Percentiles rank a stretch among this genome's conserved stretches.
Evolutionary conservation across 129 eudicot genomes (phyloP).

Genomic region (sunflower (Helianthus annuus)): DNA sequence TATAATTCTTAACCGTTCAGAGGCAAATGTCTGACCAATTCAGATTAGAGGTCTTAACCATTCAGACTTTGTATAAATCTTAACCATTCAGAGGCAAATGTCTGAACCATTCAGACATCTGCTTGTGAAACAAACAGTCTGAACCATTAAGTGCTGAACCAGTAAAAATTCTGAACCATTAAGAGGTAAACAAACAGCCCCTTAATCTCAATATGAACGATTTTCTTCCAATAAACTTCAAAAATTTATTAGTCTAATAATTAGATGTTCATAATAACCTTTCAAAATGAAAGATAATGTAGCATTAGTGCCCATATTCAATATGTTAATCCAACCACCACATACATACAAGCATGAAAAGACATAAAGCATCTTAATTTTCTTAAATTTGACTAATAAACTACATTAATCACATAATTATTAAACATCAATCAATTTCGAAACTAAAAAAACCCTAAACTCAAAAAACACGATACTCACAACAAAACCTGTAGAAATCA

Average conservation of each 20-base stretch:
- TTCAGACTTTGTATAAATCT: too few relatives aligned
- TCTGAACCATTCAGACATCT: too few relatives aligned
- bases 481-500: not conserved
- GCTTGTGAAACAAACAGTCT: too few relatives aligned
- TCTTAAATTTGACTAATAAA: not conserved
- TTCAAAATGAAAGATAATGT: not conserved
- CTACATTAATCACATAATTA: conserved; percentile 5
- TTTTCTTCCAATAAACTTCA: not conserved
- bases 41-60: too few relatives aligned
- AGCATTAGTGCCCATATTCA: conserved; percentile 1
- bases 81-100: too few relatives aligned
- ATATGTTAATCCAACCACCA: not conserved
- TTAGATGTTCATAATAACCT: not conserved
- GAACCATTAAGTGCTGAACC: too few relatives aligned
- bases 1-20: too few relatives aligned
- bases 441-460: conserved; percentile 18
- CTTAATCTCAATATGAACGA: not conserved
- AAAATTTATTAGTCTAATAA: not conserved
- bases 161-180: too few relatives aligned
- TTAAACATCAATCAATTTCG: not conserved
- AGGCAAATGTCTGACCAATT: too few relatives aligned
- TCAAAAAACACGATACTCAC: not conserved
- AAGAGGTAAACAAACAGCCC: too few relatives aligned
- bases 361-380: not conserved
- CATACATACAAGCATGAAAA: conserved; percentile 1